Conservation (phyloP, 306 rosid genomes). For the Canavalia ensiformis region DNA sequence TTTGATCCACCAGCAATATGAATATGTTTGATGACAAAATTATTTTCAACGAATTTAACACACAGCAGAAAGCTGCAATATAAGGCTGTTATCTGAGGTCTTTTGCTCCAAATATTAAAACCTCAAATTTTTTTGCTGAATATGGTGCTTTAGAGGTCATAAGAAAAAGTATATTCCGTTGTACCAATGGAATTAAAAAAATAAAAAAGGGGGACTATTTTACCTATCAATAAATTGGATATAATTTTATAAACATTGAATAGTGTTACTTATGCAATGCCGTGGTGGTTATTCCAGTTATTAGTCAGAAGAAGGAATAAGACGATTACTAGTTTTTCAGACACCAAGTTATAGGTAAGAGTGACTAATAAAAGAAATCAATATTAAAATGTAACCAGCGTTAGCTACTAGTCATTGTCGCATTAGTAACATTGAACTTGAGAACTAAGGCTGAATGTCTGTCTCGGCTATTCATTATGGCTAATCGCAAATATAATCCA, state of each 20-base stretch:
- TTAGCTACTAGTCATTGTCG: neutral
- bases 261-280: constrained; percentile 28
- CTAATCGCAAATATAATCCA: neutral
- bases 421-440: neutral
- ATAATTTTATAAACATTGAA: neutral
- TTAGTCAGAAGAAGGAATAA: neutral
- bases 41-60: neutral
- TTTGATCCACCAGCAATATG: neutral
- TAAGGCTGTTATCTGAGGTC: no score
- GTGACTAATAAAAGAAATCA: neutral
- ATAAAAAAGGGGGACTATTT: neutral
- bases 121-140: neutral
- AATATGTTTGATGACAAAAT: neutral
- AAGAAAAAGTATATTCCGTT: neutral
- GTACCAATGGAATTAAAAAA: neutral
- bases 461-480: neutral
- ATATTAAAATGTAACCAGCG: constrained; percentile 8
- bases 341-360: constrained; percentile 9
- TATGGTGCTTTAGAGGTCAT: neutral
- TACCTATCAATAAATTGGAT: neutral
- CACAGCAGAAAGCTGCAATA: neutral
- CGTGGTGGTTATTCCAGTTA: constrained; percentile 35
- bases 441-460: constrained; percentile 14
- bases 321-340: constrained; percentile 9
- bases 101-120: neutral